phyloP scores from a whole-genome alignment of 208 protist genomes.

The Trichomonas gallinae region DNA sequence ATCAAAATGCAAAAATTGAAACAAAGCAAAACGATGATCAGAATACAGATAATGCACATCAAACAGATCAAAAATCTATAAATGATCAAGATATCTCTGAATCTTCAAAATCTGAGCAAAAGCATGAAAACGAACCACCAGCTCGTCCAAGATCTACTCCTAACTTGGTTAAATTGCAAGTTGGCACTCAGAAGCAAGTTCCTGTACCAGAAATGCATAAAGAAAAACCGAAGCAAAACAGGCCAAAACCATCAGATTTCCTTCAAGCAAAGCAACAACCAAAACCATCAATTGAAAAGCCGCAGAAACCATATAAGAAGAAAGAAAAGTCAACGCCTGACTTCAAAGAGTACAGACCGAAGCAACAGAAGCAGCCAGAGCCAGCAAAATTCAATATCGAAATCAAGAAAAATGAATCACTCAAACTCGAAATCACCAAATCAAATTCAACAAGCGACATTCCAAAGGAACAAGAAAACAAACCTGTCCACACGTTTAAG shows the following conservation, averaged over 20 bases:
- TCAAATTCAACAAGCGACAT: background rate
- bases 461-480: background rate
- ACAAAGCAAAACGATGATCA: too few species aligned
- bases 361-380: background rate
- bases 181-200: background rate
- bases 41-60: too few species aligned
- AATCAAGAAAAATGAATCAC: background rate
- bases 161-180: background rate
- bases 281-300: background rate
- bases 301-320: background rate
- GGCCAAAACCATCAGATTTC: background rate
- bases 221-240: background rate
- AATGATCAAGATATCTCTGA: too few species aligned
- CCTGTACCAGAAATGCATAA: background rate
- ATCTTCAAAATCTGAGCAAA: background rate
- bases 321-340: background rate
- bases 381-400: background rate
- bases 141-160: background rate
- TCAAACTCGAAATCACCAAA: background rate
- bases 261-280: background rate
- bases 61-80: too few species aligned
- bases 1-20: too few species aligned
- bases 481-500: background rate
- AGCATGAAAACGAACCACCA: background rate
- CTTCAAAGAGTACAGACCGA: background rate